A percentile compares a stretch with the other conserved stretches of the same genome.
Conservation (phyloP, 345 rosid species). For the Bruguiera sexangula region DNA sequence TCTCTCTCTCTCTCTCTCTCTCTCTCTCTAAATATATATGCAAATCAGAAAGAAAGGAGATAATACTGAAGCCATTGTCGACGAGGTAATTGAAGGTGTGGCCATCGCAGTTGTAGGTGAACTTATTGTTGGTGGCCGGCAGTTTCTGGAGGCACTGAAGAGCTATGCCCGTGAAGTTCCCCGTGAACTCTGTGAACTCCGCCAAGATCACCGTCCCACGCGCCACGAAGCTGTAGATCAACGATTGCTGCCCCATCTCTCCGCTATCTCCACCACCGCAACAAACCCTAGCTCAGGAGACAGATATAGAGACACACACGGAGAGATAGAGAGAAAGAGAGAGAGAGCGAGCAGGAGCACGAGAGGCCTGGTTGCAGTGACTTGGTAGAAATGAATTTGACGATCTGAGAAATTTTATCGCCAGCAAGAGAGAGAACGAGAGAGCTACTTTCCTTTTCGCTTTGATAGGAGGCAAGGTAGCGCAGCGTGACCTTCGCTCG, state of each 20-base stretch:
- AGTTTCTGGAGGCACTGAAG: slow-evolving; percentile 70
- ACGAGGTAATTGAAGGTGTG: slow-evolving; percentile 73
- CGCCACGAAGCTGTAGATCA: slow-evolving; percentile 71
- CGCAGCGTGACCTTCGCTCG: slow-evolving; percentile 9
- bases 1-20: no score
- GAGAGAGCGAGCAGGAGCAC: background rate
- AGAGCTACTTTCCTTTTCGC: slow-evolving; percentile 14
- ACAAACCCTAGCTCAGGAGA: background rate
- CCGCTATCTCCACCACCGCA: background rate
- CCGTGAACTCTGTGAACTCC: slow-evolving; percentile 62
- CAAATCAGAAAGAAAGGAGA: background rate
- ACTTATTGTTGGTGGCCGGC: slow-evolving; percentile 60
- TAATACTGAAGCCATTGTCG: slow-evolving; percentile 55
- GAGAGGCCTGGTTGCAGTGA: background rate
- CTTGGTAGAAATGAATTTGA: slow-evolving; percentile 8
- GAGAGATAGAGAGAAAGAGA: background rate
- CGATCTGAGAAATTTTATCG: background rate
- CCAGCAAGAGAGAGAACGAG: background rate
- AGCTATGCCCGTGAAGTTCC: slow-evolving; percentile 64
- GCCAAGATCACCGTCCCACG: slow-evolving; percentile 65
- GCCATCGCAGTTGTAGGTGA: slow-evolving; percentile 69
- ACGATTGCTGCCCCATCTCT: slow-evolving; percentile 58
- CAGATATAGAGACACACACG: background rate
- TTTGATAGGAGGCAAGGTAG: slow-evolving; percentile 29
- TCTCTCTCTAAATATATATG: background rate